Evolutionary conservation across 805 yeast species (phyloP), one percentile per base, ranked within the genome.

Genomic region (Candida multigemmis): DNA sequence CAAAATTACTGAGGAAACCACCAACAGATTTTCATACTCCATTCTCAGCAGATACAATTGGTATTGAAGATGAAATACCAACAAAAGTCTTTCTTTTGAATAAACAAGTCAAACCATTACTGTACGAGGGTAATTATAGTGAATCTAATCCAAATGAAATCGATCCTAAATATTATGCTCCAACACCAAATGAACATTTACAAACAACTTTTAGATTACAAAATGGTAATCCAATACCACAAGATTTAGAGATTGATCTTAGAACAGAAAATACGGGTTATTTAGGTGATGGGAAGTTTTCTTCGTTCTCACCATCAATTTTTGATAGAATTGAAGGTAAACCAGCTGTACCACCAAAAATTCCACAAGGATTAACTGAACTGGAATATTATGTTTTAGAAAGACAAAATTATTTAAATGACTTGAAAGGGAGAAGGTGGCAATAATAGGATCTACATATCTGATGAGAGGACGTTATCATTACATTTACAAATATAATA

Each of bases 151-250:
- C 30, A 7, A 17, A 54, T 33, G 63, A 60, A 31, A 37, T 55
- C 2, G 44, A 49, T 11, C 60, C 64, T 5, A 46, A 42, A 25
- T 57, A 46, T 33, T 52, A 62, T 33, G 72, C 73, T 1, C 74
- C 74, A 4, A 56, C 68, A 0, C 72, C 74, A 2, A 51, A 56
- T 23, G 70, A 65, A 29, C 63, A 58, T 30, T 41, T 59, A 16
- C 34, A 40, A 12, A 38, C 40, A 19, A 39, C 36, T 7, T 24
- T 41, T 16, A 35, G 52, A 11, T 35, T 50, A 14, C 50, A 44
- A 28, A 34, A 33, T 24, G 52, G 52, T 5, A 30, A n/a, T n/a
- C n/a, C n/a, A n/a, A n/a, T n/a, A n/a, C n/a, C n/a, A n/a, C n/a
- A n/a, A 12, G 44, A 36, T 23, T 36, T 49, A 16, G 26, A 26